A percentile compares a stretch with the other conserved stretches of the same genome.
phyloP scores from a whole-genome alignment of 805 yeast genomes.

The Candida tibetensis region DNA sequence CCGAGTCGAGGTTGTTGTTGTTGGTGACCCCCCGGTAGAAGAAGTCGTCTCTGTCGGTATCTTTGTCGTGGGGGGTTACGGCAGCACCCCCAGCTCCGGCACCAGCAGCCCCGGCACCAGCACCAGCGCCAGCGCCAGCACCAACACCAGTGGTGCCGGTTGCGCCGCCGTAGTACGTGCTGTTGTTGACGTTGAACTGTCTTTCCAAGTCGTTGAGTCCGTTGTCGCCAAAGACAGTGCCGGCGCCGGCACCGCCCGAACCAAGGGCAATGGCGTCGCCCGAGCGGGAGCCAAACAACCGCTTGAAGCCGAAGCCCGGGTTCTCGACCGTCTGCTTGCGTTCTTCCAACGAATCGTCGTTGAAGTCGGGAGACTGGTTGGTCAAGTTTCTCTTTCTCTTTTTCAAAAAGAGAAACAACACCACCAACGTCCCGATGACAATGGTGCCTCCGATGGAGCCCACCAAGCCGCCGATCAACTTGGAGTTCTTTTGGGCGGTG shows the following conservation, averaged over 20 bases:
- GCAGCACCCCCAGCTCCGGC: constrained; percentile 11
- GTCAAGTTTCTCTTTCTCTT: constrained; percentile 28
- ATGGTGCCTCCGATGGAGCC: constrained; percentile 47
- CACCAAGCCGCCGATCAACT: constrained; percentile 44
- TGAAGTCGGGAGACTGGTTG: constrained; percentile 45
- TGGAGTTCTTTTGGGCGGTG: constrained; percentile 25
- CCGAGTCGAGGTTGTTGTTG: constrained; percentile 40
- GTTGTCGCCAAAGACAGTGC: constrained; percentile 3
- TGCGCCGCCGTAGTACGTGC: constrained; percentile 16
- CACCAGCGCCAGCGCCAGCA: constrained; percentile 4
- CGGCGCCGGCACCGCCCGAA: constrained; percentile 1
- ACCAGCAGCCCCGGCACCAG: too few relatives aligned
- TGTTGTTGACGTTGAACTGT: constrained; percentile 17
- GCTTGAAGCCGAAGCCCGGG: constrained; percentile 24
- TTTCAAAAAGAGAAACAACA: constrained; percentile 34
- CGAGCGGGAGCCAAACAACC: constrained; percentile 26
- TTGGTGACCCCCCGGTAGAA: constrained; percentile 44
- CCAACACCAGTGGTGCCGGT: constrained; percentile 12
- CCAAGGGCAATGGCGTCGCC: not conserved
- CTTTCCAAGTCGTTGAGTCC: constrained; percentile 28
- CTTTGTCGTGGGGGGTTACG: constrained; percentile 5
- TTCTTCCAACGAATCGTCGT: constrained; percentile 26
- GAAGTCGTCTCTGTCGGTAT: constrained; percentile 28
- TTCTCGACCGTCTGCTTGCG: constrained; percentile 12
- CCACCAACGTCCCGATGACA: constrained; percentile 36